Evolutionary conservation across 345 rosid species (phyloP).

Genomic region (Citrus inodora): DNA sequence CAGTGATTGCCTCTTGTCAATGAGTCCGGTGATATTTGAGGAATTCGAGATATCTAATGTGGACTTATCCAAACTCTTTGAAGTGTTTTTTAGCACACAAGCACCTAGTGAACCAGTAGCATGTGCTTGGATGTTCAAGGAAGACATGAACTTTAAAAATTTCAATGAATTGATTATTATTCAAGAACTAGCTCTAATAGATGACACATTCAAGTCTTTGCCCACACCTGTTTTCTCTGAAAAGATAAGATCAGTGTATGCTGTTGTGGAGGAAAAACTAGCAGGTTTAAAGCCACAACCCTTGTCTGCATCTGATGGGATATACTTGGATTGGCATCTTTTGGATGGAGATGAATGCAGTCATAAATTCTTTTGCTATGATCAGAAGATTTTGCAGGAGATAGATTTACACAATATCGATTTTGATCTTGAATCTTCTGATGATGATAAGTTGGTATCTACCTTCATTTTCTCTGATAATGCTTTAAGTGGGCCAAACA

Average conservation of each 20-base stretch:
- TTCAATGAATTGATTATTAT: conserved; percentile 66
- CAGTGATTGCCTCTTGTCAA: conserved; percentile 21
- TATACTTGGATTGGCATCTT: conserved; percentile 85
- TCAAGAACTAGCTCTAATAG: conserved; percentile 62
- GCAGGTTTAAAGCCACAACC: conserved; percentile 42
- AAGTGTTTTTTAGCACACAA: conserved; percentile 36
- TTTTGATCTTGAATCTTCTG: conserved; percentile 32
- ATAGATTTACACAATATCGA: conserved; percentile 34
- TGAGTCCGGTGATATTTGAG: conserved; percentile 38
- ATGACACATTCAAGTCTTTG: conserved; percentile 74
- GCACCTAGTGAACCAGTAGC: conserved; percentile 35
- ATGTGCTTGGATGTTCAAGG: conserved; percentile 45
- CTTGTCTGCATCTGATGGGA: conserved; percentile 65
- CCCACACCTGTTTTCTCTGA: conserved; percentile 59
- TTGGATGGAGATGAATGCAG: conserved; percentile 53
- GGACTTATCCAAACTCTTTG: conserved; percentile 42
- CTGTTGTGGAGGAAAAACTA: conserved; percentile 41
- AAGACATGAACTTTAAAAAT: conserved; percentile 61
- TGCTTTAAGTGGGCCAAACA: conserved; percentile 25
- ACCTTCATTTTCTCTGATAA: conserved; percentile 58
- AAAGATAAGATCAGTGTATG: conserved; percentile 36
- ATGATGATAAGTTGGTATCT: conserved; percentile 41
- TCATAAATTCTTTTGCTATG: conserved; percentile 25
- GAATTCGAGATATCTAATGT: conserved; percentile 49
- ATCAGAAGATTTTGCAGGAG: conserved; percentile 33